These are phyloP conservation scores for Evansstolkia leycettana DNA, from an alignment of 495 filamentous ascomycete genomes.

Conservation along the genomic window DNA sequence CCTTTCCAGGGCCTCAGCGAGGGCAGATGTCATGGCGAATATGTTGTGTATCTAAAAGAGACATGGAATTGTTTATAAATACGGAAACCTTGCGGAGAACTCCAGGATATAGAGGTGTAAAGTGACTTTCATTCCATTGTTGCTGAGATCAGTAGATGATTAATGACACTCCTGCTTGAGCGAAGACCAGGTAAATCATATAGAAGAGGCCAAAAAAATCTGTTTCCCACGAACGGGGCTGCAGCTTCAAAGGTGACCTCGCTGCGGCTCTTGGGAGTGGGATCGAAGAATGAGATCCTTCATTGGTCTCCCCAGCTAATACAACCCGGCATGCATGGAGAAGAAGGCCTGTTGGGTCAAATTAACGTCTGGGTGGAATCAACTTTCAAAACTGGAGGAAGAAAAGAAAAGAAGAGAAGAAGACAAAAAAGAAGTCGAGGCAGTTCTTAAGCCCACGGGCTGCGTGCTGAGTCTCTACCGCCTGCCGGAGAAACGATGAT, in stretches of 20 bases:
- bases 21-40: slow-evolving; percentile 4
- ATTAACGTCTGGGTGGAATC: slow-evolving; percentile 45
- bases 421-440: slow-evolving; percentile 4
- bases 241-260: slow-evolving; percentile 35
- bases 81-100: slow-evolving; percentile 1
- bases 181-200: background rate
- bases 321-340: slow-evolving; percentile 46
- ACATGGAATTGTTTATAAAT: background rate
- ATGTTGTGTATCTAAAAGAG: background rate
- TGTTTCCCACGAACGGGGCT: slow-evolving; percentile 38
- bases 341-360: slow-evolving; percentile 42
- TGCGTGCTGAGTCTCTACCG: slow-evolving; percentile 14
- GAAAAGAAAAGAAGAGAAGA: slow-evolving; percentile 20
- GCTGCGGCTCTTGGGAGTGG: slow-evolving; percentile 53
- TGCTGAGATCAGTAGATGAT: slow-evolving; percentile 8
- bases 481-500: slow-evolving; percentile 10
- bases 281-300: slow-evolving; percentile 25
- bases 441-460: slow-evolving; percentile 11
- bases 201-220: slow-evolving; percentile 5
- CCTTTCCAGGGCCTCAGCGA: slow-evolving; percentile 11
- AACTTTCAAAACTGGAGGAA: slow-evolving; percentile 44
- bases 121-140: slow-evolving; percentile 14
- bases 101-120: too few species aligned
- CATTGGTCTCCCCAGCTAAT: slow-evolving; percentile 57
- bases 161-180: slow-evolving; percentile 2